Evolutionary conservation across 192 early-diverging fungal species (phyloP), one percentile per base, ranked within the genome.

Genomic region (Backusella psychrophila): DNA sequence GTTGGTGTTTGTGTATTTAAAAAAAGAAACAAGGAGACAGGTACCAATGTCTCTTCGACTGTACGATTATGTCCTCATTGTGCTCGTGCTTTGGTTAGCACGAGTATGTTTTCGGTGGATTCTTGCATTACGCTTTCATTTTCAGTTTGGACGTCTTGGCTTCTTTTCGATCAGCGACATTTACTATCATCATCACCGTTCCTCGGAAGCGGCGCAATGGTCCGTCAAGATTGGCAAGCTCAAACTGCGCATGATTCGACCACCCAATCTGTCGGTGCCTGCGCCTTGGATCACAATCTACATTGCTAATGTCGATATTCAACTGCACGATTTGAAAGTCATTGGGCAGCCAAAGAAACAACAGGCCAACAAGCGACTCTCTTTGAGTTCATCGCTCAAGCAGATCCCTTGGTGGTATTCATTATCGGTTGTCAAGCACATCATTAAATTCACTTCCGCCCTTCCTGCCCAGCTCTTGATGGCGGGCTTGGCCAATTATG

Each of bases 391-490:
- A 8, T 72, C 73, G 1, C 34, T 78, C 6, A 69, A 72, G 19
- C 70, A 74, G 4, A 76, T 79, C 15, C 75, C 85, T 2, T 84
- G 83, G 83, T 86, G 85, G 85, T 86, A 83, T 35, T 86, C 85
- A 1, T n/a, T 84, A 23, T 81, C 82, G 3, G 35, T 84, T 39
- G 66, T 86, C 15, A 86, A 80, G 71, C 74, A 71, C 70, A 38
- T 82, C 6, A 44, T 84, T 7, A 75, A 77, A 42, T 72, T 80
- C 49, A 77, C 77, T 6, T 86, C 80, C 0, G 83, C 83, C 9
- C 70, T 86, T 31, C 85, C 83, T 23, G 81, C 78, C 17, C 85
- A 86, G 49, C 69, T 86, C 12, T 42, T 86, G 14, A 78, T 86
- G 70, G 80, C 80, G 0, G 78, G 76, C 6, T 39, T 86, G 15